A percentile compares a stretch with the other conserved stretches of the same genome.
These are phyloP conservation scores for Globisporangium mamillatum DNA, from an alignment of 352 stramenopile species.

Conservation along the genomic window DNA sequence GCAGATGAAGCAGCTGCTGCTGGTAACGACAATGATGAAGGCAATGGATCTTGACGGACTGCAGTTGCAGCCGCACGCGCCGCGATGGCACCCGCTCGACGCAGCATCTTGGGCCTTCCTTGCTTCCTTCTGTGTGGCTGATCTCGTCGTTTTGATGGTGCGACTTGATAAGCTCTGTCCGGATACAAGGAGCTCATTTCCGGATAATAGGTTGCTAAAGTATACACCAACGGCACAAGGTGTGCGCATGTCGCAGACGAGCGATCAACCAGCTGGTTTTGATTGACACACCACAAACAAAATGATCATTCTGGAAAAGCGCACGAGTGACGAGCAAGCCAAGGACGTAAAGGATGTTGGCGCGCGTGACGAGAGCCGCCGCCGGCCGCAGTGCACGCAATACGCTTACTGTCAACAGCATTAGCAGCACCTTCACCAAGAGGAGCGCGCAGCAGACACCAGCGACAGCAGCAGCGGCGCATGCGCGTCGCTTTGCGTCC, in stretches of 20 bases:
- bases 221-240: background rate
- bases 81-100: background rate
- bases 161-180: background rate
- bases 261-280: background rate
- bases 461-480: no score
- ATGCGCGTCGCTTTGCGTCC: slow-evolving; percentile 13
- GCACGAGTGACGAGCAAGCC: background rate
- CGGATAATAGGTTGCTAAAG: background rate
- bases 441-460: background rate
- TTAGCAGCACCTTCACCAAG: background rate
- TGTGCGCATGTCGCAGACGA: background rate
- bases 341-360: slow-evolving; percentile 7
- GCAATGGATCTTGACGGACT: background rate
- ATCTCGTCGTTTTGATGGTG: slow-evolving; percentile 17
- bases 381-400: background rate
- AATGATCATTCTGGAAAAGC: background rate
- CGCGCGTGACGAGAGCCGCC: slow-evolving; percentile 2
- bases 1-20: slow-evolving; percentile 1
- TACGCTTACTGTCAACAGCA: background rate
- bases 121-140: background rate
- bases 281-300: background rate
- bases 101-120: slow-evolving; percentile 4
- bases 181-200: background rate
- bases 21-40: background rate
- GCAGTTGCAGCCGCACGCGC: background rate